phyloP scores from a whole-genome alignment of 2,329 filamentous ascomycete species.

The Epichloe hybrida region DNA sequence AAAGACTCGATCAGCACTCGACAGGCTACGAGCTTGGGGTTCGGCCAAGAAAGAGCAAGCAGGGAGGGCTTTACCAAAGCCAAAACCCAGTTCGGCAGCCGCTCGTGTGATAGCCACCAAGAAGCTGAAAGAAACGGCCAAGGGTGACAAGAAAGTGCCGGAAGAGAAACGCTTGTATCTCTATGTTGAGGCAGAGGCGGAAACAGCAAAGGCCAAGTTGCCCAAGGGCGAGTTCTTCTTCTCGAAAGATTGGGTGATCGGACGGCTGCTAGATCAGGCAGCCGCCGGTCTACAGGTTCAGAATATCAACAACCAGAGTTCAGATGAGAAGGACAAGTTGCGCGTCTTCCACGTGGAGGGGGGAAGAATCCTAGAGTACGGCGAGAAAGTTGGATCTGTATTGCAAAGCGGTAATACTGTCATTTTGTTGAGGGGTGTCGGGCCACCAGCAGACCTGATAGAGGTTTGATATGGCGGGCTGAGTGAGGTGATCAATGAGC shows the following conservation, averaged over 20 bases:
- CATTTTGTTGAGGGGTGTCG: conserved; percentile 74
- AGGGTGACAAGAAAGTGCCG: conserved; percentile 74
- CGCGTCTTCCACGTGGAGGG: conserved; percentile 89
- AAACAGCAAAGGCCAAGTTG: conserved; percentile 70
- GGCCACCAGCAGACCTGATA: conserved; percentile 62
- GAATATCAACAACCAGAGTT: conserved; percentile 70
- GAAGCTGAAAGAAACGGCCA: conserved; percentile 71
- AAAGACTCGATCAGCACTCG: conserved; percentile 60
- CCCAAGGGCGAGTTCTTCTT: conserved; percentile 75
- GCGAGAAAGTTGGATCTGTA: conserved; percentile 64
- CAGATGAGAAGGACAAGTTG: conserved; percentile 64
- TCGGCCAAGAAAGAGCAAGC: conserved; percentile 55
- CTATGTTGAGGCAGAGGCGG: conserved; percentile 78
- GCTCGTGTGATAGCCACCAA: conserved; percentile 58
- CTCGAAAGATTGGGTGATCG: conserved; percentile 78
- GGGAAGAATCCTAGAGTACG: conserved; percentile 77
- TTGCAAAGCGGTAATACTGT: conserved; percentile 79
- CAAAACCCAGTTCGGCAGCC: conserved; percentile 48
- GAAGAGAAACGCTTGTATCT: conserved; percentile 80
- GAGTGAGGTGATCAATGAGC: neutral
- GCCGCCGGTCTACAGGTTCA: conserved; percentile 65
- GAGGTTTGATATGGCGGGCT: conserved; percentile 21
- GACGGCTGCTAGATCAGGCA: conserved; percentile 65
- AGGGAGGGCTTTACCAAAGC: conserved; percentile 44
- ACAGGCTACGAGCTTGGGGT: conserved; percentile 69